Percentiles rank a stretch among this genome's conserved stretches.
These are phyloP conservation scores for Lolium rigidum DNA, from an alignment of 176 grass and related monocot genomes.

Conservation along the genomic window DNA sequence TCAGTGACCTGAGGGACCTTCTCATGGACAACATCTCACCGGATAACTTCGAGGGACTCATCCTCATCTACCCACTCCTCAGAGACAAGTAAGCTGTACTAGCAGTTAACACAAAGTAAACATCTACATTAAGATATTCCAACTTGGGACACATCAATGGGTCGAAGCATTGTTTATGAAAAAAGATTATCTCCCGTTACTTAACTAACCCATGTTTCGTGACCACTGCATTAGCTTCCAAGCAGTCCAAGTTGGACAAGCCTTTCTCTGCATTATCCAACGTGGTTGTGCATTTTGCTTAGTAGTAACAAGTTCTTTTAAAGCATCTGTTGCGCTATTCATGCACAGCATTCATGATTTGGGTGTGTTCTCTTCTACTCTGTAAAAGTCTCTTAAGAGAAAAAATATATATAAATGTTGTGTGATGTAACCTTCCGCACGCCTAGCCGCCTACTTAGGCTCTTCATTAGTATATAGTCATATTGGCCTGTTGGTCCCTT, in stretches of 20 bases:
- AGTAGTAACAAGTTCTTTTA: slow-evolving; percentile 11
- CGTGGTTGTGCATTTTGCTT: slow-evolving; percentile 26
- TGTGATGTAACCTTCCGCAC: slow-evolving; percentile 17
- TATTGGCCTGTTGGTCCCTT: slow-evolving; percentile 31
- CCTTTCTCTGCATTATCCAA: slow-evolving; percentile 54
- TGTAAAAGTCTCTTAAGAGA: slow-evolving; percentile 34
- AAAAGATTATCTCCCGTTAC: slow-evolving; percentile 17
- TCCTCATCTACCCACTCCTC: slow-evolving; percentile 94
- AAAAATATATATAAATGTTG: slow-evolving; percentile 38
- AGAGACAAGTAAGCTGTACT: slow-evolving; percentile 84
- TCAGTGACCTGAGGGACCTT: slow-evolving; percentile 64
- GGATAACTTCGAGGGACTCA: slow-evolving; percentile 76
- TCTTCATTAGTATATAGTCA: slow-evolving; percentile 40
- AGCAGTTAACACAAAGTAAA: slow-evolving; percentile 30
- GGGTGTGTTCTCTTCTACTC: slow-evolving; percentile 19
- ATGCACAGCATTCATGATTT: slow-evolving; percentile 31
- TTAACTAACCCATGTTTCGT: slow-evolving; percentile 39
- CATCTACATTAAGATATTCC: slow-evolving; percentile 37
- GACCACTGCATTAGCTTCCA: slow-evolving; percentile 48
- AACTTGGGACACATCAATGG: slow-evolving; percentile 27
- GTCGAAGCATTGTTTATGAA: slow-evolving; percentile 33
- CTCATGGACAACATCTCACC: slow-evolving; percentile 74
- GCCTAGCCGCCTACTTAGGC: background rate
- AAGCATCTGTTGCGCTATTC: background rate
- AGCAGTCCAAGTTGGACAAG: slow-evolving; percentile 37